Percentiles rank a stretch among this genome's conserved stretches.
Evolutionary conservation across 495 filamentous ascomycete species (phyloP).

Genomic region (Penicillium dipodomyicola): DNA sequence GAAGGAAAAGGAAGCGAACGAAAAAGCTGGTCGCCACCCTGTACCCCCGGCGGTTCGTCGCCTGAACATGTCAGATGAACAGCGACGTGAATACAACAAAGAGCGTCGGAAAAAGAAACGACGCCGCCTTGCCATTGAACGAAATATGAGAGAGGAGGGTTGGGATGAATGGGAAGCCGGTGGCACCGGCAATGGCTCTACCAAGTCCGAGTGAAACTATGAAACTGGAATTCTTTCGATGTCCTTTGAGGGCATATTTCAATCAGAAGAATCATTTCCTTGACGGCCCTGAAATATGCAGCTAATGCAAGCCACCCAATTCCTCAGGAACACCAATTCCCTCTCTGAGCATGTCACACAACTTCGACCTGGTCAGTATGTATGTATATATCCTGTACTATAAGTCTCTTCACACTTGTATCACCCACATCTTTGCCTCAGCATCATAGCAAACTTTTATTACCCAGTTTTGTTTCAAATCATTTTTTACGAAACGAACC

Average conservation of each 20-base stretch:
- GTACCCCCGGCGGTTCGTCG: constrained; percentile 9
- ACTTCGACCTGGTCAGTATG: neutral
- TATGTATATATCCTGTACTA: constrained; percentile 8
- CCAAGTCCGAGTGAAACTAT: constrained; percentile 1
- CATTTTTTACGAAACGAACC: neutral
- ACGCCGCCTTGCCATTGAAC: constrained; percentile 20
- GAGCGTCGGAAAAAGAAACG: constrained; percentile 25
- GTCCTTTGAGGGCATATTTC: neutral
- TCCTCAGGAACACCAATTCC: neutral
- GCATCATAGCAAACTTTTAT: neutral
- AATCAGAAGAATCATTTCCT: neutral
- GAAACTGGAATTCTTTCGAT: neutral
- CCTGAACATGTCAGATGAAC: constrained; percentile 11
- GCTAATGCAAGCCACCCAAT: neutral
- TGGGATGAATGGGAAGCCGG: constrained; percentile 25
- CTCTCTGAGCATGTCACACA: neutral
- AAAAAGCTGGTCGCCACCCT: constrained; percentile 1
- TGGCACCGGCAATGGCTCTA: constrained; percentile 3
- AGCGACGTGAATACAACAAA: constrained; percentile 19
- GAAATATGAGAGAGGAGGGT: constrained; percentile 22
- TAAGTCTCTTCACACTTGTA: constrained; percentile 4
- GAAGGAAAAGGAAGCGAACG: constrained; percentile 7
- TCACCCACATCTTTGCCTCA: neutral
- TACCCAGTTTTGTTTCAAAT: neutral
- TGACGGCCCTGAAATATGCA: neutral